Conservation (phyloP, 331 rosid genomes). For the Spiraea crenata region DNA sequence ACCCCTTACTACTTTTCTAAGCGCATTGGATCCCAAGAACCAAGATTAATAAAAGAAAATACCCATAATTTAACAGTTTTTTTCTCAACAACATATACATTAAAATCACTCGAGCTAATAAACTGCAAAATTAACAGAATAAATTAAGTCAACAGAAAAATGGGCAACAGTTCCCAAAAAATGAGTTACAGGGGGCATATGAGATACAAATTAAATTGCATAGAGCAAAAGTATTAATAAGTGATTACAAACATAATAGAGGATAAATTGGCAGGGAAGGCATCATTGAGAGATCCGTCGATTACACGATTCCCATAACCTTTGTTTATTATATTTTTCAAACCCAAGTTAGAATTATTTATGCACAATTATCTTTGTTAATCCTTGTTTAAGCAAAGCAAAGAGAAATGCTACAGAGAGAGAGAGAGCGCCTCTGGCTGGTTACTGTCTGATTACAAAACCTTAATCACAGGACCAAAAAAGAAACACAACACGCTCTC, state of each 20-base stretch:
- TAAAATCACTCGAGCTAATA: too few relatives aligned
- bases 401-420: background rate
- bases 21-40: too few relatives aligned
- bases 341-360: slow-evolving; percentile 15
- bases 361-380: slow-evolving; percentile 20
- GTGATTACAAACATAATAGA: slow-evolving; percentile 18
- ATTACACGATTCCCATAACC: slow-evolving; percentile 50
- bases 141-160: too few relatives aligned
- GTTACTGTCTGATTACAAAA: slow-evolving; percentile 3
- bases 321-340: slow-evolving; percentile 35
- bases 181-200: too few relatives aligned
- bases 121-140: too few relatives aligned
- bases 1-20: background rate
- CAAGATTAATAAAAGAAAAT: too few relatives aligned
- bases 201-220: too few relatives aligned
- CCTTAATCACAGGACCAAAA: slow-evolving; percentile 3
- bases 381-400: slow-evolving; percentile 37
- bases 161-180: too few relatives aligned
- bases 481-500: slow-evolving; percentile 1
- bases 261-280: slow-evolving; percentile 33
- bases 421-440: slow-evolving; percentile 3
- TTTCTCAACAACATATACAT: too few relatives aligned
- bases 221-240: too few relatives aligned
- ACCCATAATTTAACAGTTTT: too few relatives aligned
- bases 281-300: slow-evolving; percentile 51